Percentiles rank a stretch among this genome's conserved stretches.
These are phyloP conservation scores for Emergomyces orientalis DNA, from an alignment of 2,329 filamentous ascomycete species.

Conservation along the genomic window DNA sequence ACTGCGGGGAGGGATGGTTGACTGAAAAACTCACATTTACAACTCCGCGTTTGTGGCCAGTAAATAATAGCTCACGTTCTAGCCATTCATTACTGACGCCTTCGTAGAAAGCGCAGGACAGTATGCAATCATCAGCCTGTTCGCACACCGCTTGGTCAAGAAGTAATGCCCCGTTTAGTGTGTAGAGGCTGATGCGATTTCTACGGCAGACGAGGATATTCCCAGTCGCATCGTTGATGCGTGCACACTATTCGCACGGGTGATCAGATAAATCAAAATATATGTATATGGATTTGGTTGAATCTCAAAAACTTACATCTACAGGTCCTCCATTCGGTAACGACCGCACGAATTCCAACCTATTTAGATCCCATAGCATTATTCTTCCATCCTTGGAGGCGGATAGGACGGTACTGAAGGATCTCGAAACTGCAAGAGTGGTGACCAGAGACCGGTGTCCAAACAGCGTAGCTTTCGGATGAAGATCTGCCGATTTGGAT, in stretches of 20 bases:
- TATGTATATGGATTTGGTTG: background rate
- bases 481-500: constrained; percentile 65
- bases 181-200: constrained; percentile 66
- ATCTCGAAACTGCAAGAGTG: constrained; percentile 72
- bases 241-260: constrained; percentile 53
- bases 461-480: constrained; percentile 71
- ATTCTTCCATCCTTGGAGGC: constrained; percentile 72
- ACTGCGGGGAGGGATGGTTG: background rate
- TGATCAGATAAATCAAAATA: background rate
- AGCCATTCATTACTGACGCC: constrained; percentile 86
- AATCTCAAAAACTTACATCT: constrained; percentile 28
- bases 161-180: constrained; percentile 75
- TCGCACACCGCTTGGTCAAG: constrained; percentile 74
- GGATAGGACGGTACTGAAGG: constrained; percentile 80
- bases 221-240: constrained; percentile 82
- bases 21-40: constrained; percentile 52
- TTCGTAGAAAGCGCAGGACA: constrained; percentile 86
- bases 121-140: constrained; percentile 62
- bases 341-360: constrained; percentile 73
- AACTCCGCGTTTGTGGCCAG: constrained; percentile 71
- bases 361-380: constrained; percentile 90
- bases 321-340: constrained; percentile 50
- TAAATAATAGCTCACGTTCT: constrained; percentile 76
- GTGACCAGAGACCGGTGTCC: constrained; percentile 81
- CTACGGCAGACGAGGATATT: constrained; percentile 80